Evolutionary conservation across 106 monocot species (phyloP), one percentile per base, ranked within the genome.

Genomic region (Apostasia shenzhenica): DNA sequence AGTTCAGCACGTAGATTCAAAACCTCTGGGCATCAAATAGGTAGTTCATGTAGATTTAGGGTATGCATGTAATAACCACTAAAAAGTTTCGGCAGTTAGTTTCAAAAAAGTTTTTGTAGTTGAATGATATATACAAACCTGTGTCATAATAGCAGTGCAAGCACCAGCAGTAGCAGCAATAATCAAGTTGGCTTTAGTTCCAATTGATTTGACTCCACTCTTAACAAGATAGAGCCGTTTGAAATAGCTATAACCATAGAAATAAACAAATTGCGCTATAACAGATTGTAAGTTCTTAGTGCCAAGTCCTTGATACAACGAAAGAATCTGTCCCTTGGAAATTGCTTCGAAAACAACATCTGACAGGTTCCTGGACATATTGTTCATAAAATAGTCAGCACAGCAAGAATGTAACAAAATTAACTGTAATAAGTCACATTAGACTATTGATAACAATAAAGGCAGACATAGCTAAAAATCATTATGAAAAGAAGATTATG

Each of bases 201-300:
- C 97, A 44, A 97, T 81, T 13, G 86, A 90, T 79, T 81, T 92
- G 47, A 59, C 48, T 67, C 89, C 84, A 67, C 75, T 84, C 61
- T 83, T 97, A 64, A 85, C 59, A 56, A 97, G 45, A 60, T 97
- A 97, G 12, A 92, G 65, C 75, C 86, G 84, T 76, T 87, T 97
- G 56, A 92, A 92, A 85, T 85, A 97, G 75, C 89, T 97, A 85
- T 97, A 97, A 13, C 97, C 86, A 78, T 97, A 97, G 67, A 97
- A 97, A 61, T 97, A 97, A 47, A 97, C 76, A 76, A 97, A 97
- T 45, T 89, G 89, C 9, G 97, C 84, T 66, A 92, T 83, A 66
- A 97, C 87, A 12, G 97, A 89, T 67, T 92, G 97, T 56, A 89
- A 67, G 66, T 92, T 97, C 77, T 92, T 97, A 3, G 97, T 92